These are phyloP conservation scores for Leccinellum rugosiceps DNA, from an alignment of 768 basidiomycete genomes.

Conservation along the genomic window DNA sequence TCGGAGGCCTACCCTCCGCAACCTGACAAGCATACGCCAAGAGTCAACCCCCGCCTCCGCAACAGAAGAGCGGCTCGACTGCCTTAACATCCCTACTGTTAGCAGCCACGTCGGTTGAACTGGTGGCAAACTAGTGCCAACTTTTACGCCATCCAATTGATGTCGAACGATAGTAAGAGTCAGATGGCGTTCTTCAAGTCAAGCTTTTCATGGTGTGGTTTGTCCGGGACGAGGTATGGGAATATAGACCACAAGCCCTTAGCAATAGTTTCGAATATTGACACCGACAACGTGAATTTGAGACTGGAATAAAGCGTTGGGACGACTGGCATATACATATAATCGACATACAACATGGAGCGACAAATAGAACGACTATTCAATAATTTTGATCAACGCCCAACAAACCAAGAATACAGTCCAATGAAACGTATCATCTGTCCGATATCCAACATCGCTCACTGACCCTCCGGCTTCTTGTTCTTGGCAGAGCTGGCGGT, in stretches of 20 bases:
- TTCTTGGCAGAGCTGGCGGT: conserved; percentile 49
- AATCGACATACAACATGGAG: conserved; percentile 13
- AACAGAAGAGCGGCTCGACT: background rate
- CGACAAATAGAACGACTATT: conserved; percentile 3
- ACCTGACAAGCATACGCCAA: no score
- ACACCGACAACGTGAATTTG: background rate
- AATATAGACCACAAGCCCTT: background rate
- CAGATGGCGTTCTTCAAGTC: background rate
- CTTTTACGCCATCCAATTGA: background rate
- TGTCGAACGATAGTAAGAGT: background rate
- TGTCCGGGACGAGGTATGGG: background rate
- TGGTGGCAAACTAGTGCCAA: background rate
- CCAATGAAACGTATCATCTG: background rate
- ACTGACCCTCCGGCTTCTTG: conserved; percentile 41
- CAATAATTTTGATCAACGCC: conserved; percentile 16
- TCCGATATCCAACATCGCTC: conserved; percentile 1
- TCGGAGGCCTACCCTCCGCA: background rate
- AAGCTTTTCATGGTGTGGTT: background rate
- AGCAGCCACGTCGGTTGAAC: background rate
- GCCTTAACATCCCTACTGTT: background rate
- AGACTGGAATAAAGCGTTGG: background rate
- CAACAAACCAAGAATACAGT: background rate
- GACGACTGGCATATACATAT: conserved; percentile 7
- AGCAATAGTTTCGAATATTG: background rate
- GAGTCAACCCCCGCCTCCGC: background rate